A percentile compares a stretch with the other conserved stretches of the same genome.
These are phyloP conservation scores for Cadophora malorum DNA, from an alignment of 2,329 filamentous ascomycete genomes.

Conservation along the genomic window DNA sequence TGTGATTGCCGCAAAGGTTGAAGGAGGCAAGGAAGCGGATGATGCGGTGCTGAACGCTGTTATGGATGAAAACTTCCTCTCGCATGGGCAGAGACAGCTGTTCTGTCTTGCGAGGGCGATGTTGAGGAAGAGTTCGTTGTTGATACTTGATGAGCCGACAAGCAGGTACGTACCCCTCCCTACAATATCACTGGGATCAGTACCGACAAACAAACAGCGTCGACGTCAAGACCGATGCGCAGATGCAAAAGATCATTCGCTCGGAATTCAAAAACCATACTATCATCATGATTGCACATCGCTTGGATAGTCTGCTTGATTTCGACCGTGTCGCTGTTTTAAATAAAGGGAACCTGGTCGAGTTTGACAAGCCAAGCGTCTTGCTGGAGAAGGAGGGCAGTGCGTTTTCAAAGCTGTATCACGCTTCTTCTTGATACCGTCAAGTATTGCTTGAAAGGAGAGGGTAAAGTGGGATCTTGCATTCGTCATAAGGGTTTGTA, in stretches of 20 bases:
- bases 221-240: conserved; percentile 42
- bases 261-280: conserved; percentile 57
- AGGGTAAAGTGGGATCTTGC: too few relatives aligned
- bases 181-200: too few relatives aligned
- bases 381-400: conserved; percentile 50
- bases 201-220: conserved; percentile 22
- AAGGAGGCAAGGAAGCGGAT: neutral
- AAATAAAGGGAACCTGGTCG: conserved; percentile 65
- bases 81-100: conserved; percentile 55
- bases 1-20: conserved; percentile 37
- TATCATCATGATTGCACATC: conserved; percentile 47
- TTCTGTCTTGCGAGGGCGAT: conserved; percentile 55
- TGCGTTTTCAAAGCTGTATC: conserved; percentile 8
- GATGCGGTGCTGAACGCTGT: conserved; percentile 5
- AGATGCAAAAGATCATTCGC: conserved; percentile 52
- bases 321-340: conserved; percentile 54
- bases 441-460: too few relatives aligned
- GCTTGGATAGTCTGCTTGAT: conserved; percentile 49
- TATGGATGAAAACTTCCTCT: conserved; percentile 41
- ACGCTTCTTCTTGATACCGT: neutral
- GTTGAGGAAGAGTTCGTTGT: conserved; percentile 43
- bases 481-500: too few relatives aligned
- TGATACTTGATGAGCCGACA: conserved; percentile 46
- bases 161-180: conserved; percentile 28
- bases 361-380: conserved; percentile 84